A percentile compares a stretch with the other conserved stretches of the same genome.
Conservation (phyloP, 2,329 filamentous ascomycete species). For the Monilinia fructicola region DNA sequence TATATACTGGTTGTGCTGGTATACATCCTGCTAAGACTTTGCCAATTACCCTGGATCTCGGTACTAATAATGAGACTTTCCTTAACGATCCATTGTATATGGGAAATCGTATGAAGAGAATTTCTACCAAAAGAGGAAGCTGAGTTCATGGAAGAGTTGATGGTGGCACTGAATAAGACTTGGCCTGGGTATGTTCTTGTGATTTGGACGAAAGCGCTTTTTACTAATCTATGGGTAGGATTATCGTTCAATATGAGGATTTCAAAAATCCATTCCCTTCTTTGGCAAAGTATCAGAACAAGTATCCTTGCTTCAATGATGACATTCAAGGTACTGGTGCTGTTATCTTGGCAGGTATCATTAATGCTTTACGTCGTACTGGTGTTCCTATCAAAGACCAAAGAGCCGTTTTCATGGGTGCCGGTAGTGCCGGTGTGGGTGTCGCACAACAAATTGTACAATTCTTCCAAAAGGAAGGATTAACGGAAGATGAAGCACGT, state of each 20-base stretch:
- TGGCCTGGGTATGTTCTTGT: constrained; percentile 68
- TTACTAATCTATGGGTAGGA: constrained; percentile 20
- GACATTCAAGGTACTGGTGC: constrained; percentile 88
- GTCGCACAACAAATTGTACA: constrained; percentile 83
- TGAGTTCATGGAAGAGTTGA: constrained; percentile 71
- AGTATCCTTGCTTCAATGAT: constrained; percentile 87
- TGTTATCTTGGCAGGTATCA: constrained; percentile 78
- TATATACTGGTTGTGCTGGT: constrained; percentile 84
- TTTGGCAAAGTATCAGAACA: constrained; percentile 68
- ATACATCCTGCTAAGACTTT: constrained; percentile 77
- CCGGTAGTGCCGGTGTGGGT: constrained; percentile 78
- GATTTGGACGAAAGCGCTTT: constrained; percentile 64
- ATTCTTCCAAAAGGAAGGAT: constrained; percentile 64
- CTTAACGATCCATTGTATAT: constrained; percentile 77
- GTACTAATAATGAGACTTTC: constrained; percentile 75
- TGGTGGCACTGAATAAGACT: constrained; percentile 62
- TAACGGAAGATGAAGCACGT: constrained; percentile 69
- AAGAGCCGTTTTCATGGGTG: constrained; percentile 73
- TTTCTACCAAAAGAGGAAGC: constrained; percentile 73
- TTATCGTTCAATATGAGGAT: constrained; percentile 67
- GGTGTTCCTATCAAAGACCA: constrained; percentile 65
- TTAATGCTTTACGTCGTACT: constrained; percentile 69
- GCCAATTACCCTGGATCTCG: constrained; percentile 80
- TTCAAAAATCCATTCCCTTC: constrained; percentile 61
- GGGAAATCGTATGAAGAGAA: constrained; percentile 65